phyloP scores from a whole-genome alignment of 371 early-diverging fungal genomes.

The Actinomortierella ambigua region DNA sequence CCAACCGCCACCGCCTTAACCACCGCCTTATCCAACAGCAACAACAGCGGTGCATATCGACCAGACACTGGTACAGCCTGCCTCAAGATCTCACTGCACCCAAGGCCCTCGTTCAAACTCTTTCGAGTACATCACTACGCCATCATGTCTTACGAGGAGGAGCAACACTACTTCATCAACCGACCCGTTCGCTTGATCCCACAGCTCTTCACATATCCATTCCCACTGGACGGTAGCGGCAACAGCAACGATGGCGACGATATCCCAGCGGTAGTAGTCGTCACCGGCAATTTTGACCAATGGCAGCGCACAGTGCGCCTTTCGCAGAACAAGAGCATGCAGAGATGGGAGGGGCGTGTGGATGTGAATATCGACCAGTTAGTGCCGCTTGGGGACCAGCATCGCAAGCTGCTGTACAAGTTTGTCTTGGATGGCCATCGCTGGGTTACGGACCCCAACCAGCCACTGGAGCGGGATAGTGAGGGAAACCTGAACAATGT shows the following conservation, averaged over 20 bases:
- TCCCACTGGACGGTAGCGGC: not conserved
- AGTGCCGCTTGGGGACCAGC: not conserved
- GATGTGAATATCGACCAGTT: conserved; percentile 9
- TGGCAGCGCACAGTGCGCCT: conserved; percentile 30
- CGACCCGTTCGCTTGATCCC: no score
- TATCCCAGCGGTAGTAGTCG: conserved; percentile 15
- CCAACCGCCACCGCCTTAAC: conserved; percentile 4
- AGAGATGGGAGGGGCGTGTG: conserved; percentile 19
- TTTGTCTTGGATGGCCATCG: conserved; percentile 29
- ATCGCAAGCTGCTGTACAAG: conserved; percentile 31
- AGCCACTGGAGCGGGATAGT: conserved; percentile 21
- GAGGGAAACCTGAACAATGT: conserved; percentile 40
- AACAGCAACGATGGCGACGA: not conserved
- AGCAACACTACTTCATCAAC: no score
- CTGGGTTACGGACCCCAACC: conserved; percentile 40
- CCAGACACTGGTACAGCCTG: conserved; percentile 28
- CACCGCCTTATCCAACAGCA: no score
- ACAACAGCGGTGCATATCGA: not conserved
- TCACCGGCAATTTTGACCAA: conserved; percentile 35
- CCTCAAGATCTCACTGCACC: conserved; percentile 42
- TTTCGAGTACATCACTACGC: conserved; percentile 1
- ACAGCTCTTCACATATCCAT: conserved; percentile 17
- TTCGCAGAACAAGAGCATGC: conserved; percentile 5
- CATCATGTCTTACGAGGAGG: no score
- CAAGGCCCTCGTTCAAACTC: conserved; percentile 25